Evolutionary conservation across 2,329 filamentous ascomycete species (phyloP), one percentile per base, ranked within the genome.

Genomic region (Gnomoniopsis smithogilvyi): DNA sequence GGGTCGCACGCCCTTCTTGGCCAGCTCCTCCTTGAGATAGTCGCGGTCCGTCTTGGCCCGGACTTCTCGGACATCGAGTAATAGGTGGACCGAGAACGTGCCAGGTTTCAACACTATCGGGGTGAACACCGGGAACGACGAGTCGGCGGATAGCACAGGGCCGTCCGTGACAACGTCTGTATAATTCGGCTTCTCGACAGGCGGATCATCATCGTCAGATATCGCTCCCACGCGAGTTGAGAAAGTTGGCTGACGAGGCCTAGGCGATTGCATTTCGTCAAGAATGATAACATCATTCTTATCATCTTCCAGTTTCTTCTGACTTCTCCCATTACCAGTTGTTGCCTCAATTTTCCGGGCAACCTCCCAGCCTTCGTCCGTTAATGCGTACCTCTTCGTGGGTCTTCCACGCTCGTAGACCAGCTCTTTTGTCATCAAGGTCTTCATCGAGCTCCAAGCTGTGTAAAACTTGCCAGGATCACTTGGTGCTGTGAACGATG

Each of bases 401-500:
- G 89, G 90, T 17, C 88, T 80, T 0, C 89, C 88, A 55, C 84
- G 85, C 64, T 90, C 87, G 58, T 86, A 87, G 0, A 93, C 88
- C 3, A 93, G 74, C 59, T 92, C 89, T 68, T 93, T 92, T 56
- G 85, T 79, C 6, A 87, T 65, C 34, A 95, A 74, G 0, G 88
- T 91, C 68, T 90, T 91, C 81, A 94, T 92, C 1, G 90, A 92
- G 67, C 84, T 89, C 90, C 90, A 95, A 0, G 91, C 91, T 0
- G 90, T 94, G 66, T 91, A 90, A 66, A 84, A 90, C 58, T 86
- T 89, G 12, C 80, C 86, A 0, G 88, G 78, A 56, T 91, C 87
- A 45, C 76, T 78, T 0, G 89, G 87, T 0, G 82, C 84, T 0
- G 82, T 88, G 66, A 92, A 92, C 0, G 89, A 92, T 2, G 87